Conservation (phyloP, 257 asterid species). For the Ilex aquifolium region DNA sequence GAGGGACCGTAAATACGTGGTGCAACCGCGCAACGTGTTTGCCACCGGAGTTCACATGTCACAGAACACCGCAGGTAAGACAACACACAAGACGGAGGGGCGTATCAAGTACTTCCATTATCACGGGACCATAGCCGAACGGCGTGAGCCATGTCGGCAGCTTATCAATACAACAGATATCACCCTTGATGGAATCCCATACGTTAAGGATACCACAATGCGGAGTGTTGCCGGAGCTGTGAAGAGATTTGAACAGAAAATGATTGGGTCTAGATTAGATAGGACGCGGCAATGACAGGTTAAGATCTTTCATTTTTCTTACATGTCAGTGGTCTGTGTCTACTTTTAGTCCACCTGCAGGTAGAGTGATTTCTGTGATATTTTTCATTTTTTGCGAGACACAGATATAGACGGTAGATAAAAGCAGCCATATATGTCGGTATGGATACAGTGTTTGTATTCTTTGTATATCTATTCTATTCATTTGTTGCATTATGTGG, state of each 20-base stretch:
- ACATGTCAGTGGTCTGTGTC: background rate
- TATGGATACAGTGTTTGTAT: conserved; percentile 4
- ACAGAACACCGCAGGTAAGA: conserved; percentile 56
- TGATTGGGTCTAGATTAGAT: conserved; percentile 52
- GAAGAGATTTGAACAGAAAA: conserved; percentile 63
- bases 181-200: conserved; percentile 44
- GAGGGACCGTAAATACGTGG: conserved; percentile 69
- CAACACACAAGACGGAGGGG: conserved; percentile 63
- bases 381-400: conserved; percentile 4
- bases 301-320: background rate
- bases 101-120: conserved; percentile 67
- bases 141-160: conserved; percentile 61
- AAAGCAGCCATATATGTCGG: background rate
- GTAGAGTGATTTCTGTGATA: background rate
- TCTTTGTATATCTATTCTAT: background rate
- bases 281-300: conserved; percentile 44
- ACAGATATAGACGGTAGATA: background rate
- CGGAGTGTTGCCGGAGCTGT: conserved; percentile 56
- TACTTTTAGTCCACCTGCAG: conserved; percentile 5
- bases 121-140: conserved; percentile 66
- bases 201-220: conserved; percentile 50
- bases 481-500: too few relatives aligned
- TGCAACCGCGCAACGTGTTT: conserved; percentile 68
- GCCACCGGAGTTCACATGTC: conserved; percentile 88
- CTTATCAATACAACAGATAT: conserved; percentile 34